Evolutionary conservation across 176 grass and related monocot genomes (phyloP).

Genomic region (Aegilops longissima): DNA sequence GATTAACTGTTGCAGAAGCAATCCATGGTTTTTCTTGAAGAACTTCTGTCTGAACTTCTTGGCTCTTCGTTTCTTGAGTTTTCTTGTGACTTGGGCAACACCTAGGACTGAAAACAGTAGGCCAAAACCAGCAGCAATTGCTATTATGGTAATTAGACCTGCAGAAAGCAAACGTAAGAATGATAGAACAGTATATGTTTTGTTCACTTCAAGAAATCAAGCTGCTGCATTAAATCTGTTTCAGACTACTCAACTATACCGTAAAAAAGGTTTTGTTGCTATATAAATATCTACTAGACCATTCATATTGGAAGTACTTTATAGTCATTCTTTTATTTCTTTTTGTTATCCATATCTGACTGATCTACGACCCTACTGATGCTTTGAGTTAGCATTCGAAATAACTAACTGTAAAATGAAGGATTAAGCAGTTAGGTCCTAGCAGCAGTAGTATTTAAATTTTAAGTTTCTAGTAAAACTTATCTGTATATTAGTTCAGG

Average conservation of each 20-base stretch:
- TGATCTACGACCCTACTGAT: no score
- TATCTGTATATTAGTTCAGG: no score
- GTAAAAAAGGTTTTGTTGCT: not conserved
- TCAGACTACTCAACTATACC: not conserved
- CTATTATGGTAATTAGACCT: constrained; percentile 42
- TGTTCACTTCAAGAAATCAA: not conserved
- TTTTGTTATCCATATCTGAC: no score
- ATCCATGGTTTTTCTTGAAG: constrained; percentile 47
- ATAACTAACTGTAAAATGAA: no score
- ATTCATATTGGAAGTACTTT: no score
- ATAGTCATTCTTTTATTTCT: no score
- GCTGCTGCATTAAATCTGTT: not conserved
- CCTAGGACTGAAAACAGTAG: constrained; percentile 22
- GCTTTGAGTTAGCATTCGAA: no score
- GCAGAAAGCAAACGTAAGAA: not conserved
- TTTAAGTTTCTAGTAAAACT: no score
- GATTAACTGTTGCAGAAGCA: constrained; percentile 46
- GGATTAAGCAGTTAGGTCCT: no score
- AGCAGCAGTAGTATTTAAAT: no score
- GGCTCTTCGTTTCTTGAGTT: constrained; percentile 11
- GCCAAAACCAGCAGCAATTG: constrained; percentile 33
- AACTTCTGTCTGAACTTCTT: constrained; percentile 24
- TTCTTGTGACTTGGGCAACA: not conserved
- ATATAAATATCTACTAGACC: not conserved
- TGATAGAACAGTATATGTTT: not conserved